Evolutionary conservation across 345 rosid species (phyloP).

Genomic region (Conringia planisiliqua): DNA sequence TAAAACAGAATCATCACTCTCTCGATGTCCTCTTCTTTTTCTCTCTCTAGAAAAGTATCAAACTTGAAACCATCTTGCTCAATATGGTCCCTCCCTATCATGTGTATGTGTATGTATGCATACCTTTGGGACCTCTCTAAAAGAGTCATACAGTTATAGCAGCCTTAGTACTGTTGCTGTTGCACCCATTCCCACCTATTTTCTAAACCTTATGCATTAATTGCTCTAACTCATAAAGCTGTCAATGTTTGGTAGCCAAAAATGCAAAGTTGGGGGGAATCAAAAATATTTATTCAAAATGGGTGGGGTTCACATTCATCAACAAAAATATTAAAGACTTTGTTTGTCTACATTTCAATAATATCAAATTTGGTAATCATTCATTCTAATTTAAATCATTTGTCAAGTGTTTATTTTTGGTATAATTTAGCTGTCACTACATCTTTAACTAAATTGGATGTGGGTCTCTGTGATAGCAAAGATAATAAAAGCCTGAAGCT

Average conservation of each 20-base stretch:
- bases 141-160: constrained; percentile 27
- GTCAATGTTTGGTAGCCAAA: constrained; percentile 17
- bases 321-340: not conserved
- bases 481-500: not conserved
- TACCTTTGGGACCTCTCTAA: constrained; percentile 30
- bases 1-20: constrained; percentile 11
- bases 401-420: constrained; percentile 1
- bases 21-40: not conserved
- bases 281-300: not conserved
- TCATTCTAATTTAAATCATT: constrained; percentile 3
- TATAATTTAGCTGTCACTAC: constrained; percentile 16
- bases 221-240: constrained; percentile 17
- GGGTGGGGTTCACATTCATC: constrained; percentile 5
- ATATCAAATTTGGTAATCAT: constrained; percentile 2
- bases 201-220: constrained; percentile 10
- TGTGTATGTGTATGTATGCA: not conserved
- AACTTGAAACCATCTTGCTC: not conserved
- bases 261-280: not conserved
- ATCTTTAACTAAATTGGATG: not conserved
- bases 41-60: not conserved
- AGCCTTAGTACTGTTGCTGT: constrained; percentile 31
- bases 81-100: constrained; percentile 24
- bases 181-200: constrained; percentile 27
- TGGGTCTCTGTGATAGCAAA: constrained; percentile 16
- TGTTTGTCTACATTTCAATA: not conserved